Conservation (phyloP, 2,329 filamentous ascomycete genomes). For the Fusarium duplospermum region DNA sequence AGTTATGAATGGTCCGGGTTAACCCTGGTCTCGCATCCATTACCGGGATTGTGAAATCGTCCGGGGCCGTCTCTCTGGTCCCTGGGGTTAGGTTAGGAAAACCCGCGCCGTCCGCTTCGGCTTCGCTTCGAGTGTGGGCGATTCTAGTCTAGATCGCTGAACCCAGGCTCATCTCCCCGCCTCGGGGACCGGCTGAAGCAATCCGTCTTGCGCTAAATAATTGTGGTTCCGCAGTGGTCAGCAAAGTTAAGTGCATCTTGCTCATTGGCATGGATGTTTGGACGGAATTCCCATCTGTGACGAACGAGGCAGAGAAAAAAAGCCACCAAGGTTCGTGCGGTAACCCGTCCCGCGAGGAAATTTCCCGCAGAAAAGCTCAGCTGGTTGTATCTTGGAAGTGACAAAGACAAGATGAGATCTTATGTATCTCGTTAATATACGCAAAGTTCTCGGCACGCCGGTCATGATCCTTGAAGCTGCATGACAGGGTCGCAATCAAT, state of each 20-base stretch:
- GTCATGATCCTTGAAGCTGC: background rate
- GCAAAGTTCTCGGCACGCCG: background rate
- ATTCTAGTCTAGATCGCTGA: background rate
- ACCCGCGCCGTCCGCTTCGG: background rate
- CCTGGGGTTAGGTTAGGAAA: too few species aligned
- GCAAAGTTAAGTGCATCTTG: background rate
- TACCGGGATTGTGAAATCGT: background rate
- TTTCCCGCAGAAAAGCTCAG: too few species aligned
- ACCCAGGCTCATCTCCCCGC: background rate
- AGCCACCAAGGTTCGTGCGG: background rate
- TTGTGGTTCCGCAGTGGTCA: background rate
- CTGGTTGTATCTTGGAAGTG: too few species aligned
- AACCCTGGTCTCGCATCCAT: background rate
- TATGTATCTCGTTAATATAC: background rate
- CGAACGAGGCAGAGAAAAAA: background rate
- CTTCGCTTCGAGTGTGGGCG: background rate
- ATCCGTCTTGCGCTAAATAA: background rate
- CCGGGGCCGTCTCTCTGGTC: background rate
- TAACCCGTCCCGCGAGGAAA: background rate
- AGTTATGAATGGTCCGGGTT: background rate
- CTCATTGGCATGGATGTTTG: background rate
- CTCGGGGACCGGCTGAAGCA: background rate
- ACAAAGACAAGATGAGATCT: too few species aligned
- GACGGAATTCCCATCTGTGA: background rate
- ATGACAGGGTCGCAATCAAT: background rate